Evolutionary conservation across 1,139 yeast species (phyloP).

Genomic region (Torulaspora globosa): DNA sequence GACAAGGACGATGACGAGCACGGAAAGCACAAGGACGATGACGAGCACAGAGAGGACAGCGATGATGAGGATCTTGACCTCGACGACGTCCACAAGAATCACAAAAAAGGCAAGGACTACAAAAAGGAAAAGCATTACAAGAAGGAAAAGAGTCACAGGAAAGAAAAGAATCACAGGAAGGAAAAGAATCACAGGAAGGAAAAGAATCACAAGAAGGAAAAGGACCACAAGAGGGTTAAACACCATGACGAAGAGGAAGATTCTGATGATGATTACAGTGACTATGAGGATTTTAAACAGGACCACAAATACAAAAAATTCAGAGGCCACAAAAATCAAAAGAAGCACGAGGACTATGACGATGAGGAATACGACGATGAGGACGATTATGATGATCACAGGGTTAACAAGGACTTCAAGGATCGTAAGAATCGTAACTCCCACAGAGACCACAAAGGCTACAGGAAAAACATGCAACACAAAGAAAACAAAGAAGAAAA

Average conservation of each 20-base stretch:
- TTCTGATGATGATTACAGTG: background rate
- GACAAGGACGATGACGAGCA: conserved; percentile 1
- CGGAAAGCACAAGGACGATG: background rate
- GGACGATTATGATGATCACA: conserved; percentile 1
- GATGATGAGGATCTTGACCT: background rate
- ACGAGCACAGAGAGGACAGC: background rate
- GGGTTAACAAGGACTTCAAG: background rate
- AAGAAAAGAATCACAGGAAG: background rate
- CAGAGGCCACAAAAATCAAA: background rate
- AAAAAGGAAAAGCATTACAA: background rate
- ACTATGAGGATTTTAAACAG: background rate
- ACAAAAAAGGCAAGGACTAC: background rate
- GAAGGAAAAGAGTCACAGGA: background rate
- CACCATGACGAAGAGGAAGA: background rate
- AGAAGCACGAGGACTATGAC: background rate
- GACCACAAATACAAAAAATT: background rate
- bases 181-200: background rate
- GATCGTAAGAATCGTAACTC: background rate
- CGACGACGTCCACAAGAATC: background rate
- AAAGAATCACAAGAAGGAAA: background rate
- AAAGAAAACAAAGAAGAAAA: background rate
- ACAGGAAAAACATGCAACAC: background rate
- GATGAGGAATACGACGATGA: background rate
- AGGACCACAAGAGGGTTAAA: background rate
- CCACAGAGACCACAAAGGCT: background rate